Base-by-base conservation (phyloP, 73 alveolate species). In the Uronychia setigera region DNA sequence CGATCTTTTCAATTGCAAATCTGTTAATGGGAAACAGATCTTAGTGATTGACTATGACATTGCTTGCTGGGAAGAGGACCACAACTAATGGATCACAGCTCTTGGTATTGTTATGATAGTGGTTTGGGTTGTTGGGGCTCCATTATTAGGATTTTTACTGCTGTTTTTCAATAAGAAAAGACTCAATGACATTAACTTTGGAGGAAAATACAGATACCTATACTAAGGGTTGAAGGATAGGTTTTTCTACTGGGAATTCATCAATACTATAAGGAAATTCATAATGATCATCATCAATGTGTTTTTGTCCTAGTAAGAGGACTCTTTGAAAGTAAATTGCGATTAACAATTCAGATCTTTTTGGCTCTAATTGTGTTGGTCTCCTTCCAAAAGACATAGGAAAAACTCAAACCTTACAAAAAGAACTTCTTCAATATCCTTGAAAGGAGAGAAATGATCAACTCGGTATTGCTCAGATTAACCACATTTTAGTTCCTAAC, bases 121-220 rank as follows among this genome's bases (percentile, higher is more conserved):
- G 1, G 80, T 89, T 32, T 89, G 95, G 95, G 95, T 84, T 19
- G 31, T 84, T 84, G 95, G 92, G 27, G 33, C 80, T 78, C 95
- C 95, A 29, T 78, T 89, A 1, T 29, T 89, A 0, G 86, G 85
- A 11, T 74, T 89, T 1, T 0, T 84, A 1, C 58, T 88, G 25
- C 29, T 92, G 84, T 79, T 1, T 27, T 32, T 11, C 27, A 84
- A 89, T 28, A 30, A 85, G 35, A 30, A 79, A 58, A 31, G 67
- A 32, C 76, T 89, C 0, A 58, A 59, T 29, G 92, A 89, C 31
- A 83, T 59, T 9, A 5, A 26, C 9, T 33, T 89, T 58, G 77
- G 59, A n/a, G 59, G 78, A 28, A 83, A 82, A 33, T 84, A 75
- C 58, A 34, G 90, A 29, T 33, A 74, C 60, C 74, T 89, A 28